These are phyloP conservation scores for Niebla homalea DNA, from an alignment of 495 filamentous ascomycete species.

Conservation along the genomic window DNA sequence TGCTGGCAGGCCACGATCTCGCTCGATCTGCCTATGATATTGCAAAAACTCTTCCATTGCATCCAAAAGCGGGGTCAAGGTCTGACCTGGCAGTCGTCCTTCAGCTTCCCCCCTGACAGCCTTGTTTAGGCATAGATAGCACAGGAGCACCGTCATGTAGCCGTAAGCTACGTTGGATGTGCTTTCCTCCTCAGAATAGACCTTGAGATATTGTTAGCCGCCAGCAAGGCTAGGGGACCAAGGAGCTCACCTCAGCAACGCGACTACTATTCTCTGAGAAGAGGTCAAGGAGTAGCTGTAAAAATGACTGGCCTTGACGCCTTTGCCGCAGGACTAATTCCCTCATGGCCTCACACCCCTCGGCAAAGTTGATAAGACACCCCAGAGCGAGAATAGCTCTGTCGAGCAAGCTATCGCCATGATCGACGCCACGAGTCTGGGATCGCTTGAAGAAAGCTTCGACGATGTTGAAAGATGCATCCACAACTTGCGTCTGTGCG, in stretches of 20 bases:
- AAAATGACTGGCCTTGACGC: conserved; percentile 17
- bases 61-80: conserved; percentile 51
- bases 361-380: conserved; percentile 78
- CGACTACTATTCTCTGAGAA: conserved; percentile 28
- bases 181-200: conserved; percentile 71
- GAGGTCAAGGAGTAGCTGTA: conserved; percentile 32
- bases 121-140: conserved; percentile 55
- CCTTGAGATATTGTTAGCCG: conserved; percentile 33
- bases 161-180: conserved; percentile 80
- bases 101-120: conserved; percentile 39
- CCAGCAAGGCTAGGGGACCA: not conserved
- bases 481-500: conserved; percentile 42
- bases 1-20: conserved; percentile 23
- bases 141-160: conserved; percentile 75
- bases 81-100: conserved; percentile 41
- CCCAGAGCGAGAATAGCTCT: conserved; percentile 68
- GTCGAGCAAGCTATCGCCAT: conserved; percentile 43
- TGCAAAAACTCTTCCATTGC: conserved; percentile 74
- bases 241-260: conserved; percentile 32
- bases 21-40: conserved; percentile 54
- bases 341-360: conserved; percentile 49
- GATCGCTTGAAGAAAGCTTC: conserved; percentile 27
- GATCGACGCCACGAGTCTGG: conserved; percentile 28
- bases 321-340: conserved; percentile 22
- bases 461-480: conserved; percentile 39